These are phyloP conservation scores for Psilocybe tampanensis DNA, from an alignment of 768 basidiomycete species.

Conservation along the genomic window DNA sequence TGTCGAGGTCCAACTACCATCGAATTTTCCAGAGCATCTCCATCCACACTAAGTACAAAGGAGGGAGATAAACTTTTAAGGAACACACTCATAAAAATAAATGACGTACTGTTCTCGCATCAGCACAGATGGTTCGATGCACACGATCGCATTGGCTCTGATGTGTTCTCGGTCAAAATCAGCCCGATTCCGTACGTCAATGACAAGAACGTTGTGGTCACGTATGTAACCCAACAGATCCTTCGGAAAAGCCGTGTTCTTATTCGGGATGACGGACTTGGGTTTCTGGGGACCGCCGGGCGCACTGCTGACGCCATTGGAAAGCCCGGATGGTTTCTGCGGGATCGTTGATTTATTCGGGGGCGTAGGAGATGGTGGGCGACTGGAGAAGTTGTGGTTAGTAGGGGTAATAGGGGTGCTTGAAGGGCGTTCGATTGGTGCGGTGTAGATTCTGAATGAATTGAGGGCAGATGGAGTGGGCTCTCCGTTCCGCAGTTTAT, in stretches of 20 bases:
- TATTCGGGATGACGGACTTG: slow-evolving; percentile 48
- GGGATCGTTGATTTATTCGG: slow-evolving; percentile 22
- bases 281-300: slow-evolving; percentile 35
- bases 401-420: slow-evolving; percentile 71
- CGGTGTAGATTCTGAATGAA: slow-evolving; percentile 39
- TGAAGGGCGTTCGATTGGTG: slow-evolving; percentile 59
- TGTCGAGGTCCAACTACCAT: slow-evolving; percentile 68
- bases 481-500: slow-evolving; percentile 26
- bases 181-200: slow-evolving; percentile 81
- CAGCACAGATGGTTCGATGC: slow-evolving; percentile 83
- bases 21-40: slow-evolving; percentile 70
- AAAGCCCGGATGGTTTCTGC: slow-evolving; percentile 36
- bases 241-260: slow-evolving; percentile 60
- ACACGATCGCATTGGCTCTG: slow-evolving; percentile 67
- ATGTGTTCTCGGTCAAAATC: slow-evolving; percentile 81
- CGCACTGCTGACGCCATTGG: slow-evolving; percentile 32
- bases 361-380: slow-evolving; percentile 73
- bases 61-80: too few species aligned
- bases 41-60: slow-evolving; percentile 57
- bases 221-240: slow-evolving; percentile 60
- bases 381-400: slow-evolving; percentile 56
- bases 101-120: slow-evolving; percentile 63
- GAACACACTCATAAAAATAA: too few species aligned
- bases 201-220: slow-evolving; percentile 65
- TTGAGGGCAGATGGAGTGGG: slow-evolving; percentile 29